These are phyloP conservation scores for Potentilla sterilis DNA, from an alignment of 306 rosid species.

Conservation along the genomic window DNA sequence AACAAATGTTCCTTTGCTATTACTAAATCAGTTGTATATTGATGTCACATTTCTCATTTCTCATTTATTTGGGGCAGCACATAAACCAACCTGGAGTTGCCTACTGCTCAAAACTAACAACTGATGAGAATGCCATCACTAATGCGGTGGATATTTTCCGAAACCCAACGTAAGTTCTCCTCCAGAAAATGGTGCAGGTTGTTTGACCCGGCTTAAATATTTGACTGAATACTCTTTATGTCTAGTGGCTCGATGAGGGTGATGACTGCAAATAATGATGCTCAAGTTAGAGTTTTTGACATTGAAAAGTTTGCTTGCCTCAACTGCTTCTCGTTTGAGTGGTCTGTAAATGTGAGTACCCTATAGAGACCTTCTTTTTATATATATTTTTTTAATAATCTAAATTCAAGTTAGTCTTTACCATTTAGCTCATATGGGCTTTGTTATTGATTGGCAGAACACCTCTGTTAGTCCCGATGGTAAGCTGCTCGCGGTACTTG, in stretches of 20 bases:
- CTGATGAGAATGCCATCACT: conserved; percentile 83
- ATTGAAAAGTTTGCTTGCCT: conserved; percentile 58
- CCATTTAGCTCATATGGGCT: not conserved
- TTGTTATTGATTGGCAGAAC: conserved; percentile 42
- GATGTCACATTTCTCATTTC: conserved; percentile 3
- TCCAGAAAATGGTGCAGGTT: not conserved
- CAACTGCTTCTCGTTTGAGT: conserved; percentile 61
- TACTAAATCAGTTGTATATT: not conserved
- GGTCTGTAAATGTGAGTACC: conserved; percentile 94
- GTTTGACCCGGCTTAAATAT: not conserved
- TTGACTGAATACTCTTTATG: conserved; percentile 26
- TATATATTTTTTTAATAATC: not conserved
- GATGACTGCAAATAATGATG: conserved; percentile 83
- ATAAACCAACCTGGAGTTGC: conserved; percentile 66
- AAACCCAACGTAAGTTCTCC: conserved; percentile 46
- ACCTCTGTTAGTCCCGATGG: conserved; percentile 84
- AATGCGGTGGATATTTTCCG: conserved; percentile 79
- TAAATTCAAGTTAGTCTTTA: not conserved
- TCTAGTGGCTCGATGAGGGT: conserved; percentile 74
- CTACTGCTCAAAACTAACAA: conserved; percentile 73
- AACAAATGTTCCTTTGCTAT: not conserved
- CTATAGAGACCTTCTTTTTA: conserved; percentile 1
- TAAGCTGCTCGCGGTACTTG: conserved; percentile 73
- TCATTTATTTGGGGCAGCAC: conserved; percentile 42
- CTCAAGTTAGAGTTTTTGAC: conserved; percentile 71